Evolutionary conservation across 1,284 basidiomycete species (phyloP).

Genomic region (Ceratobasidium sp.): DNA sequence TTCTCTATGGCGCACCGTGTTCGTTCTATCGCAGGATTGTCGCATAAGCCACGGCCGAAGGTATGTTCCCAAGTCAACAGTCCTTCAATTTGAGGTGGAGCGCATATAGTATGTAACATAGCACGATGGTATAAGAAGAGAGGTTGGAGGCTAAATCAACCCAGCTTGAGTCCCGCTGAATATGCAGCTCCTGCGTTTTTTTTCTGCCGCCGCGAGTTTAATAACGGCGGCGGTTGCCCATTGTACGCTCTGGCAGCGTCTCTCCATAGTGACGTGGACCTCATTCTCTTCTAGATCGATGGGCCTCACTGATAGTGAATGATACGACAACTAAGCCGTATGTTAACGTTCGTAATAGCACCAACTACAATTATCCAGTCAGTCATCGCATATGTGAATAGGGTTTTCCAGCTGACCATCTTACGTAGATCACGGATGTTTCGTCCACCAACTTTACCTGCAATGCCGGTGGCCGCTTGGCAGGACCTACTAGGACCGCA

Average conservation of each 20-base stretch:
- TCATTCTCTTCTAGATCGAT: constrained; percentile 15
- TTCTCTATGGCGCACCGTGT: neutral
- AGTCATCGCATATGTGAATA: no score
- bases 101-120: no score
- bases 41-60: neutral
- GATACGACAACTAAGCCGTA: constrained; percentile 38
- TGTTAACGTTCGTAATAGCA: constrained; percentile 39
- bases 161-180: neutral
- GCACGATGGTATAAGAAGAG: neutral
- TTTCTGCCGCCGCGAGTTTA: neutral
- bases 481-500: constrained; percentile 59
- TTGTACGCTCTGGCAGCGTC: neutral
- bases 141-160: neutral
- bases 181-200: neutral
- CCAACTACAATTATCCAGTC: constrained; percentile 36
- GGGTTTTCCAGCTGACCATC: no score
- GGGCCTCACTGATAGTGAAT: constrained; percentile 19
- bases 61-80: neutral
- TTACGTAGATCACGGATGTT: constrained; percentile 64
- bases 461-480: constrained; percentile 59
- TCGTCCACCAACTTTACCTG: constrained; percentile 63
- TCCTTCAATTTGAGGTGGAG: no score
- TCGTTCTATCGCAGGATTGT: neutral
- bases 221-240: neutral
- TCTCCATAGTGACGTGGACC: neutral